Conservation (phyloP, 1,284 basidiomycete species). For the Ustilago bromivora region DNA sequence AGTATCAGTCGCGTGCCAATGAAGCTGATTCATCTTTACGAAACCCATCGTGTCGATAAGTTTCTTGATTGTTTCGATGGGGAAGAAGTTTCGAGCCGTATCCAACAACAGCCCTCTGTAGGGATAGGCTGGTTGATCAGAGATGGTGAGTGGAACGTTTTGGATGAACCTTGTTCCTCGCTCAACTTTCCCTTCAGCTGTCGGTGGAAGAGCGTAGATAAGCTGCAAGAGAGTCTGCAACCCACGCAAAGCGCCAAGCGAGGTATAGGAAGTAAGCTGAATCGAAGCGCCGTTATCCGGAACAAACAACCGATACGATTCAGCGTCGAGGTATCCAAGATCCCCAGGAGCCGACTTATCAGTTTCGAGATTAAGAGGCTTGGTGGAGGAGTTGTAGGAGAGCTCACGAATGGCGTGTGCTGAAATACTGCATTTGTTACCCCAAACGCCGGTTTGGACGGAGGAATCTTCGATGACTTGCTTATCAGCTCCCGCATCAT, state of each 20-base stretch:
- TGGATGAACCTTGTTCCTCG: slow-evolving; percentile 71
- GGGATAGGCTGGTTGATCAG: slow-evolving; percentile 71
- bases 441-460: slow-evolving; percentile 7
- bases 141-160: slow-evolving; percentile 71
- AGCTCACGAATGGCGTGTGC: slow-evolving; percentile 20
- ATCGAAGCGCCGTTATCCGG: slow-evolving; percentile 76
- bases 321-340: slow-evolving; percentile 67
- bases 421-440: slow-evolving; percentile 33
- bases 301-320: slow-evolving; percentile 78
- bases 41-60: slow-evolving; percentile 86
- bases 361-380: slow-evolving; percentile 22
- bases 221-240: slow-evolving; percentile 85
- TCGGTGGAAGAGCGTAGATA: slow-evolving; percentile 71
- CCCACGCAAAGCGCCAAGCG: slow-evolving; percentile 82
- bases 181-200: slow-evolving; percentile 22
- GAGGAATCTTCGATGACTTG: not conserved
- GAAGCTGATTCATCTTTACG: slow-evolving; percentile 81
- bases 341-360: slow-evolving; percentile 27
- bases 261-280: slow-evolving; percentile 77
- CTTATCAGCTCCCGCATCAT: not conserved
- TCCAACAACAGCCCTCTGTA: slow-evolving; percentile 83
- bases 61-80: slow-evolving; percentile 75
- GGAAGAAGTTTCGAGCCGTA: slow-evolving; percentile 77
- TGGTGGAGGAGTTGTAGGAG: slow-evolving; percentile 19
- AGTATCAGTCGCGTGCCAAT: slow-evolving; percentile 79